phyloP scores from a whole-genome alignment of 345 rosid species.

The Noccaea bulbosa region DNA sequence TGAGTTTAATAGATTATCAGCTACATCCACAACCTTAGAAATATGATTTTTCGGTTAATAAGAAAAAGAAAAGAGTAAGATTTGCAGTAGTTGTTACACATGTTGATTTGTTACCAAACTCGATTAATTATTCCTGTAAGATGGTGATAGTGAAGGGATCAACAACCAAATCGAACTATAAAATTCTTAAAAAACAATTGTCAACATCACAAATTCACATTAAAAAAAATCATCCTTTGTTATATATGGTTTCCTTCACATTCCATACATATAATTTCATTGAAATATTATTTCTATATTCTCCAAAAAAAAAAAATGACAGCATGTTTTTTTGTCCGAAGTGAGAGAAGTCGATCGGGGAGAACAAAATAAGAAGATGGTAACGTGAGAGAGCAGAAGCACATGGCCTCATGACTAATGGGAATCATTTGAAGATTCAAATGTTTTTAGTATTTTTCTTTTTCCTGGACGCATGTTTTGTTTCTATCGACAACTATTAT shows the following conservation, averaged over 20 bases:
- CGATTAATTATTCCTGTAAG: not conserved
- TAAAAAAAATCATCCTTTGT: not conserved
- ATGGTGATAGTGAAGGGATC: conserved; percentile 14
- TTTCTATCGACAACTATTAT: conserved; percentile 42
- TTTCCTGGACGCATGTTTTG: conserved; percentile 31
- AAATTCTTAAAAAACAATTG: not conserved
- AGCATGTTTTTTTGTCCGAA: conserved; percentile 30
- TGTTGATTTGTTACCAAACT: conserved; percentile 42
- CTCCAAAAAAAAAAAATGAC: conserved; percentile 37
- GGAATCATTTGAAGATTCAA: conserved; percentile 26
- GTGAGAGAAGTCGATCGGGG: conserved; percentile 28
- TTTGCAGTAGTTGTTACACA: conserved; percentile 27
- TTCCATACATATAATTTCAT: conserved; percentile 12
- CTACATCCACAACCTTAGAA: too few species aligned
- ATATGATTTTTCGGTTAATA: not conserved
- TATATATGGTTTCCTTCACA: conserved; percentile 8
- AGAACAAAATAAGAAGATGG: conserved; percentile 7
- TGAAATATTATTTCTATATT: conserved; percentile 9
- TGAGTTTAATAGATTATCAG: too few species aligned
- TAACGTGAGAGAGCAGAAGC: conserved; percentile 29
- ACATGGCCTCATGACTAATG: conserved; percentile 38
- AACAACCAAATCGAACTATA: conserved; percentile 14
- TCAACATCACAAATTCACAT: conserved; percentile 16
- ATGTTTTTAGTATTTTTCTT: conserved; percentile 5
- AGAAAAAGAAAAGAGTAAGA: not conserved